Evolutionary conservation across 140 eudicot genomes (phyloP).

Genomic region (Oenanthe javanica): DNA sequence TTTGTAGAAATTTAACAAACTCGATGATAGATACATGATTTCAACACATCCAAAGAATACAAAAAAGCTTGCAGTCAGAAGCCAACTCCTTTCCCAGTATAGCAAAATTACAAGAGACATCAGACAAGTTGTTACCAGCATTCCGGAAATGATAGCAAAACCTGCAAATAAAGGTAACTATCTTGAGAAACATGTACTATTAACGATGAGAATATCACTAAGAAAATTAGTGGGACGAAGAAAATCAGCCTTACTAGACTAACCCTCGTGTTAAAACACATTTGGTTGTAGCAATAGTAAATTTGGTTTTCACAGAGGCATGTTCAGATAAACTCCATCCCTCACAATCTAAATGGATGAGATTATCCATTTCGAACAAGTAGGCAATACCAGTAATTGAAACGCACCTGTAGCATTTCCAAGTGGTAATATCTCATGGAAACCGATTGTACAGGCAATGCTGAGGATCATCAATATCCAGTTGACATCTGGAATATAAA

Average conservation of each 20-base stretch:
- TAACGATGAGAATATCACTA: background rate
- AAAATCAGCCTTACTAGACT: background rate
- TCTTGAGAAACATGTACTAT: background rate
- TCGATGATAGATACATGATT: constrained; percentile 58
- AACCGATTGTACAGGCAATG: constrained; percentile 69
- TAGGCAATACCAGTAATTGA: background rate
- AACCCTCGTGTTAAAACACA: background rate
- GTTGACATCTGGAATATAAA: constrained; percentile 77
- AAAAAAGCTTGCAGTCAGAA: constrained; percentile 44
- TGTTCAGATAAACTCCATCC: background rate
- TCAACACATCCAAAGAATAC: constrained; percentile 71
- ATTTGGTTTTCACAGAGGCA: background rate
- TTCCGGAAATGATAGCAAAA: constrained; percentile 54
- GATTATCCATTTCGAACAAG: too few relatives aligned
- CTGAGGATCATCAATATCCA: constrained; percentile 75
- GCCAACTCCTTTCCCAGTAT: constrained; percentile 61
- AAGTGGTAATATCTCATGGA: constrained; percentile 50
- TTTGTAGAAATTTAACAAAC: constrained; percentile 46
- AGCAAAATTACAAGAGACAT: constrained; percentile 61
- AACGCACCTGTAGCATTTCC: constrained; percentile 70
- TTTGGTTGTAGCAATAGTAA: background rate
- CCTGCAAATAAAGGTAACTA: constrained; percentile 31
- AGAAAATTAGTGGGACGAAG: background rate
- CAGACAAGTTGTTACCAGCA: constrained; percentile 78
- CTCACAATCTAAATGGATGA: background rate